phyloP scores from a whole-genome alignment of 805 yeast genomes.

The Isabelozyma pseudorhagii region DNA sequence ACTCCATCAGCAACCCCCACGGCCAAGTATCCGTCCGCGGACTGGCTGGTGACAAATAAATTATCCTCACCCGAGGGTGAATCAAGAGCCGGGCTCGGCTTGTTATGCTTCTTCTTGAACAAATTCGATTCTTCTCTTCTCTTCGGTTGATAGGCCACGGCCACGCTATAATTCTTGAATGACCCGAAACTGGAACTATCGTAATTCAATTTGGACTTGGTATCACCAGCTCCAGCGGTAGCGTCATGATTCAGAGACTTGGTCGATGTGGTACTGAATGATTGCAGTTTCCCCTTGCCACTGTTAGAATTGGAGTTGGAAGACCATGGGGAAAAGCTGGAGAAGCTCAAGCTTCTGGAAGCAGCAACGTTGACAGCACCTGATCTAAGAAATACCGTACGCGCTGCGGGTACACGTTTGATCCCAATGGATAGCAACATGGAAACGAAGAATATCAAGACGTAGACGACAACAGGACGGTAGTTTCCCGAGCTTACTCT shows the following conservation, averaged over 20 bases:
- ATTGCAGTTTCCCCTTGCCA: not conserved
- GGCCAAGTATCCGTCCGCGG: slow-evolving; percentile 40
- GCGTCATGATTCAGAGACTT: not conserved
- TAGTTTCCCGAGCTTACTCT: not conserved
- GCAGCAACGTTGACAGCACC: not conserved
- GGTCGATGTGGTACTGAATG: not conserved
- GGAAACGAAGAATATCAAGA: slow-evolving; percentile 12
- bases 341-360: slow-evolving; percentile 2
- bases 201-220: slow-evolving; percentile 5
- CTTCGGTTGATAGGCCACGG: slow-evolving; percentile 75
- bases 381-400: not conserved
- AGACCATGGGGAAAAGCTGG: slow-evolving; percentile 11
- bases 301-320: slow-evolving; percentile 8
- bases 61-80: slow-evolving; percentile 77
- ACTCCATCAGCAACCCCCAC: slow-evolving; percentile 96
- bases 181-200: slow-evolving; percentile 12
- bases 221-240: not conserved
- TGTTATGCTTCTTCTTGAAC: slow-evolving; percentile 26
- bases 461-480: slow-evolving; percentile 3
- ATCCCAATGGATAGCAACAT: slow-evolving; percentile 16
- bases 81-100: slow-evolving; percentile 37
- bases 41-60: slow-evolving; percentile 49
- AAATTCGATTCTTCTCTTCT: slow-evolving; percentile 53
- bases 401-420: slow-evolving; percentile 8
- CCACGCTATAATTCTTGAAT: slow-evolving; percentile 46